Evolutionary conservation across 805 yeast species (phyloP), one percentile per base, ranked within the genome.

Genomic region (Priceomyces melissophilus): DNA sequence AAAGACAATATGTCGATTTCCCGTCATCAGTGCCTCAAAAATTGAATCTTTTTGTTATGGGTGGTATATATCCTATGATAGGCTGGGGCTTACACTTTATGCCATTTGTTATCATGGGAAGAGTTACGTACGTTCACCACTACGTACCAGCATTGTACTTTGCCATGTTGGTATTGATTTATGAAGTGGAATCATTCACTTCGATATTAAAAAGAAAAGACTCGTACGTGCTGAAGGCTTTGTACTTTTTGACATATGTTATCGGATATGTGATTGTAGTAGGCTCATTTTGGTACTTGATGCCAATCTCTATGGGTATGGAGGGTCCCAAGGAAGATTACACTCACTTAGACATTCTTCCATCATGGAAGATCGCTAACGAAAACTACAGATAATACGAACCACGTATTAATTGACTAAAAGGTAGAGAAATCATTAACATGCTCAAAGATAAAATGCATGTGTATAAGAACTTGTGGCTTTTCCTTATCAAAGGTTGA

Each of bases 51-150:
- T 81, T 81, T 60, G 44, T 81, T 39, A 79, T 84, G 65, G 85
- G 86, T 30, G 96, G 95, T 40, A 55, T 85, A 27, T 79, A 86
- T 53, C 96, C 98, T 17, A 84, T 90, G 68, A 57, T 87, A 32
- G 96, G 96, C 9, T 91, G 97, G 97, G 73, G 81, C 32, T 71
- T 88, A 54, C 97, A 91, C 65, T 91, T 73, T 64, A 58, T 86
- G 55, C 98, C 99, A 27, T 91, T 91, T 65, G 78, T 84, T 26
- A 65, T 88, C 44, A 91, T 91, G 99, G 89, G 95, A 10, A 85
- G 99, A 71, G 97, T 93, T 42, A 89, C 96, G 2, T 91, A 93
- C 61, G 93, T 91, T 27, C 99, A 91, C 66, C 99, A 91, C 63
- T 91, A 91, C 64, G 78, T 89, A 50, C 99, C 99, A 10, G 96